Evolutionary conservation across 2,329 filamentous ascomycete genomes (phyloP), one percentile per base, ranked within the genome.

Genomic region (Penicillium frequentans): DNA sequence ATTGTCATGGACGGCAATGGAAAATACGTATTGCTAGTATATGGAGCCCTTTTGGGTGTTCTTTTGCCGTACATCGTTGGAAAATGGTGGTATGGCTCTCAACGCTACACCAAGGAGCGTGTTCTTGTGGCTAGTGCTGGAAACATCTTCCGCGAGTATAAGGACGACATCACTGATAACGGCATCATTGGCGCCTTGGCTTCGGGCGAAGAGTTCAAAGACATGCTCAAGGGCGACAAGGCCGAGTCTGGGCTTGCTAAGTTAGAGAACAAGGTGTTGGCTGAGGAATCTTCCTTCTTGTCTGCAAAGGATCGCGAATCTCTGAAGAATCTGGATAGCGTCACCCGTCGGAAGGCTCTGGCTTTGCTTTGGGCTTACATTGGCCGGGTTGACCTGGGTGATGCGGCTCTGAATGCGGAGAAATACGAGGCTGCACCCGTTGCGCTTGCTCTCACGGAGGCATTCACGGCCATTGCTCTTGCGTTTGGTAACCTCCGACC

Each of bases 71-170:
- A 96, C 74, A 81, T 95, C 48, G 93, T 99, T 55, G 95, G 95
- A 48, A 92, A 90, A 57, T 99, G 95, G 95, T 99, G 95, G 95
- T 99, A 99, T 73, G 95, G 96, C 59, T 96, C 91, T 33, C 93
- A 96, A 75, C 86, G 88, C 68, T 86, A 90, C 76, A 98, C 95
- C 37, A 96, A 93, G 78, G 96, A 99, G 76, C 91, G 91, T 66
- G 90, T 98, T 26, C 82, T 96, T 54, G 89, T 97, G 72, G 91
- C 95, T 72, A 97, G 90, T 75, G 93, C 96, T 66, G 96, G 96
- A 75, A 93, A 91, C 64, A 84, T 99, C 57, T 98, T 99, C 84
- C 89, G 88, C 67, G 91, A 96, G 70, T 99, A 96, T 77, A 87
- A 90, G 63, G 93, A 96, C 54, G 85, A 86, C 61, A 89, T 95